These are phyloP conservation scores for Hymenotorrendiella dingleyae DNA, from an alignment of 2,329 filamentous ascomycete genomes.

Conservation along the genomic window DNA sequence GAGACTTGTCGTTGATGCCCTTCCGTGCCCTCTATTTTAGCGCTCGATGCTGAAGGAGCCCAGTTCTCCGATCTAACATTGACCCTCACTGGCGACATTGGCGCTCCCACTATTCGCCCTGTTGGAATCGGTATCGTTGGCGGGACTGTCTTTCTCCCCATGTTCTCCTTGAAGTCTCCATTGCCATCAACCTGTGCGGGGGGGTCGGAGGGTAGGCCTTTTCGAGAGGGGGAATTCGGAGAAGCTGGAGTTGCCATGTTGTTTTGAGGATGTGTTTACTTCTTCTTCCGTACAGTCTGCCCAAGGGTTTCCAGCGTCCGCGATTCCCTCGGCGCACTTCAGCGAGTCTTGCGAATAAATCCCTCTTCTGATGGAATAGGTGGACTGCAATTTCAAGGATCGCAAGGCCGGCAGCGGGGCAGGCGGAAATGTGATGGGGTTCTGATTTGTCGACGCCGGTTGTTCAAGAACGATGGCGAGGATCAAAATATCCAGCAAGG, in stretches of 20 bases:
- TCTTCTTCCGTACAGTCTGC: too few species aligned
- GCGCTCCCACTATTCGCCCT: slow-evolving; percentile 41
- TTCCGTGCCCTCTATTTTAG: slow-evolving; percentile 40
- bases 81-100: slow-evolving; percentile 50
- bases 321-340: too few species aligned
- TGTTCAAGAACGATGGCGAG: too few species aligned
- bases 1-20: slow-evolving; percentile 13
- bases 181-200: slow-evolving; percentile 10
- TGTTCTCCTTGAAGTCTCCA: slow-evolving; percentile 23
- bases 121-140: slow-evolving; percentile 20
- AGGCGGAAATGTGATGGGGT: too few species aligned
- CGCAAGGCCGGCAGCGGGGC: too few species aligned
- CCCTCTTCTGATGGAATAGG: too few species aligned
- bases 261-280: too few species aligned
- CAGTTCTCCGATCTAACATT: slow-evolving; percentile 49
- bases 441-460: too few species aligned
- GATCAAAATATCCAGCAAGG: too few species aligned
- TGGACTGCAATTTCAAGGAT: too few species aligned
- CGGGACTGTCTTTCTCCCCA: slow-evolving; percentile 18
- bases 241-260: slow-evolving; percentile 21
- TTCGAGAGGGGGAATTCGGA: slow-evolving; percentile 13
- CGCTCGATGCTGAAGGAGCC: slow-evolving; percentile 45
- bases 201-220: slow-evolving; percentile 11
- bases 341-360: too few species aligned
- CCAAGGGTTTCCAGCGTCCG: too few species aligned